These are phyloP conservation scores for Acer yangbiense DNA, from an alignment of 345 rosid genomes.

Conservation along the genomic window DNA sequence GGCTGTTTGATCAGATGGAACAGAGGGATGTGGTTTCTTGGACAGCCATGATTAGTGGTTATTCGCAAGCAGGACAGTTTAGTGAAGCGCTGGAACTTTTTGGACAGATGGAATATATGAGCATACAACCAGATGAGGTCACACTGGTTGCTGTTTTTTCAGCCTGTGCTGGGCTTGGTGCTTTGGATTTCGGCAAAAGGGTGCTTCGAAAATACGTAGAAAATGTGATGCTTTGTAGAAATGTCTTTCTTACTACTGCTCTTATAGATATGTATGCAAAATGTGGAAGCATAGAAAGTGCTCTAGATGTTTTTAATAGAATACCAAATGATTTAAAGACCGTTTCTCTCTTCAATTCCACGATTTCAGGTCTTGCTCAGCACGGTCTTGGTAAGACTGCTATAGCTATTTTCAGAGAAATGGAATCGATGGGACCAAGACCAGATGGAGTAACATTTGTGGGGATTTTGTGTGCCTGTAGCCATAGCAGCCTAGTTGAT, in stretches of 20 bases:
- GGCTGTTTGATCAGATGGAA: constrained; percentile 48
- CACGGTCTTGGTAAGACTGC: constrained; percentile 50
- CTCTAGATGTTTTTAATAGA: constrained; percentile 38
- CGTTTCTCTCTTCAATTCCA: constrained; percentile 49
- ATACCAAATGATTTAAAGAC: constrained; percentile 31
- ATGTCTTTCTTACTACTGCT: constrained; percentile 45
- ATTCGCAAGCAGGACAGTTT: constrained; percentile 50
- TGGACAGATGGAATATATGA: constrained; percentile 40
- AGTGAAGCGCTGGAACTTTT: constrained; percentile 48
- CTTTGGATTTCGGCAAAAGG: constrained; percentile 47
- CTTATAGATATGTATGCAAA: constrained; percentile 65
- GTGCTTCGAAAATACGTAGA: constrained; percentile 36
- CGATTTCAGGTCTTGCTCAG: constrained; percentile 60
- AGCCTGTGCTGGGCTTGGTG: constrained; percentile 62
- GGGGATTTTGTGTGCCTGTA: constrained; percentile 54
- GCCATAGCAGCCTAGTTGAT: constrained; percentile 55
- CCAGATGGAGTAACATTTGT: constrained; percentile 63
- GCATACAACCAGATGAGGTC: constrained; percentile 52
- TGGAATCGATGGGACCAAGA: constrained; percentile 37
- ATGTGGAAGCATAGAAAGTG: constrained; percentile 50
- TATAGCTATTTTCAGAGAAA: constrained; percentile 43
- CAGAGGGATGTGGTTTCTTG: constrained; percentile 51
- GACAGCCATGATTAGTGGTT: constrained; percentile 66
- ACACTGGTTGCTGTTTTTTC: constrained; percentile 54
- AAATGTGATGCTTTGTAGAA: constrained; percentile 36